phyloP scores from a whole-genome alignment of 371 early-diverging fungal genomes.

The Mortierella sp. region DNA sequence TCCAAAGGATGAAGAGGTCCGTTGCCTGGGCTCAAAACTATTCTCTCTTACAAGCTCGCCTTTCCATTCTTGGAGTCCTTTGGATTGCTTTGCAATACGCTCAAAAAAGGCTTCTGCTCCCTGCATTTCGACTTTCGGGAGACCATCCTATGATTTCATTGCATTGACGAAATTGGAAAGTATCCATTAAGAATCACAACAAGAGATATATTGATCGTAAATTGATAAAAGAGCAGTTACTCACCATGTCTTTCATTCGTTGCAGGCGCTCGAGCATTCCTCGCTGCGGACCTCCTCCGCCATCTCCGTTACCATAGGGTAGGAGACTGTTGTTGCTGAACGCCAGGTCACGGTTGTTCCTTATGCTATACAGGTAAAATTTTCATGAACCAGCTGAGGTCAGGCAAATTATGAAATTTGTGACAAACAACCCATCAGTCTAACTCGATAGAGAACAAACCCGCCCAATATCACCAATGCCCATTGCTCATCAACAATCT shows the following conservation, averaged over 20 bases:
- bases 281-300: slow-evolving; percentile 93
- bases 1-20: too few species aligned
- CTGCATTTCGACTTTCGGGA: slow-evolving; percentile 79
- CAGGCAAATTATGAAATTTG: too few species aligned
- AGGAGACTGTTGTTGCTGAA: slow-evolving; percentile 86
- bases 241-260: slow-evolving; percentile 76
- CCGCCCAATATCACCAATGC: too few species aligned
- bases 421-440: too few species aligned
- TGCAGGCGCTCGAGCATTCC: slow-evolving; percentile 88
- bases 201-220: neutral
- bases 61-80: slow-evolving; percentile 84
- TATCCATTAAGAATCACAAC: neutral
- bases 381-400: too few species aligned
- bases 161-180: neutral
- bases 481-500: too few species aligned
- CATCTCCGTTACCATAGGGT: slow-evolving; percentile 96
- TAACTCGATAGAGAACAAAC: too few species aligned
- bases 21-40: too few species aligned
- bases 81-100: slow-evolving; percentile 69
- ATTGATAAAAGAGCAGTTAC: neutral
- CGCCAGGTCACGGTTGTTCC: slow-evolving; percentile 84
- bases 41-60: slow-evolving; percentile 84
- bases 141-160: slow-evolving; percentile 65
- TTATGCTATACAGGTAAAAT: slow-evolving; percentile 59
- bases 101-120: slow-evolving; percentile 85